phyloP scores from a whole-genome alignment of 2,329 filamentous ascomycete species.

The Grosmannia penicillata region DNA sequence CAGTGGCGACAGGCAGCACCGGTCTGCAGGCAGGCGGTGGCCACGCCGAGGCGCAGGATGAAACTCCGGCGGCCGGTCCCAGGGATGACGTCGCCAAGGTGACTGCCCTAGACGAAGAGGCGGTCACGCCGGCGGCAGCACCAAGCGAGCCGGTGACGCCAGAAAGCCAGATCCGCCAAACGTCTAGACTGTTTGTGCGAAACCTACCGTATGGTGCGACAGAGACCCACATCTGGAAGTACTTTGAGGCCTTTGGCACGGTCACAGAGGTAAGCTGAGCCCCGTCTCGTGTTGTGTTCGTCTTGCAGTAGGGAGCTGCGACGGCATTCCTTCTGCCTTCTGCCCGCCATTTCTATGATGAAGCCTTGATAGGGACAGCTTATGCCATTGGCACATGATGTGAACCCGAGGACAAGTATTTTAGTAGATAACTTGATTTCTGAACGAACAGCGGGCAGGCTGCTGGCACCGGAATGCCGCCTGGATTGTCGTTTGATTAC shows the following conservation, averaged over 20 bases:
- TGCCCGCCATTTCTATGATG: conserved; percentile 53
- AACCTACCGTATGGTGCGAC: conserved; percentile 74
- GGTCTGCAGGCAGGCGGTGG: too few relatives aligned
- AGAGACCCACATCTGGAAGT: conserved; percentile 58
- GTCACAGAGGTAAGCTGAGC: conserved; percentile 93
- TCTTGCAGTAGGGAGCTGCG: background rate
- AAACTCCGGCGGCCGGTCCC: too few relatives aligned
- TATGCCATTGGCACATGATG: conserved; percentile 88
- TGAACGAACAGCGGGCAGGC: conserved; percentile 33
- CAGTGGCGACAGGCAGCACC: background rate
- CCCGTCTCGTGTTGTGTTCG: conserved; percentile 42
- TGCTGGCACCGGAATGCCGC: too few relatives aligned
- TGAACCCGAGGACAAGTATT: conserved; percentile 79
- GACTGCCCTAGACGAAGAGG: too few relatives aligned
- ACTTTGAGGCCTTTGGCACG: conserved; percentile 59
- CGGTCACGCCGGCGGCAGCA: background rate
- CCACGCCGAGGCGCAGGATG: too few relatives aligned
- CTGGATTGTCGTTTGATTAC: too few relatives aligned
- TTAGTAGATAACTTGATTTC: conserved; percentile 99
- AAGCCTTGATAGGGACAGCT: conserved; percentile 99
- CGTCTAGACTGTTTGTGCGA: conserved; percentile 69
- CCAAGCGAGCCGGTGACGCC: conserved; percentile 21
- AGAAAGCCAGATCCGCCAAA: conserved; percentile 52
- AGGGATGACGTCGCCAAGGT: too few relatives aligned
- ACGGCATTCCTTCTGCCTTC: background rate